Percentiles rank a stretch among this genome's conserved stretches.
Conservation (phyloP, 768 basidiomycete genomes). For the Trametes coccinea region DNA sequence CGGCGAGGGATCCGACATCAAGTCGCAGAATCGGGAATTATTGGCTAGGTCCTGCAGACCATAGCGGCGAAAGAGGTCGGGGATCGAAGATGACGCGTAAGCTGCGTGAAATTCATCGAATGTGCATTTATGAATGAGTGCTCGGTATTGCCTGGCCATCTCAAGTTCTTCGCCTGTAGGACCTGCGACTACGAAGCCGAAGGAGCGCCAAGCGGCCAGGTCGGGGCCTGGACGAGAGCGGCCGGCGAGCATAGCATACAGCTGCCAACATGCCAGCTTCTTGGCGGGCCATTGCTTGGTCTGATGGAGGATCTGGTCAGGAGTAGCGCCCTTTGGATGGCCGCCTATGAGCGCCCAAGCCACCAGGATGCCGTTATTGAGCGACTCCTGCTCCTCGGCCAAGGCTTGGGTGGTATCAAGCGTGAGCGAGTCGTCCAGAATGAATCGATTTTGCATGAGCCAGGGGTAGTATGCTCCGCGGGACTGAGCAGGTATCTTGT, state of each 20-base stretch:
- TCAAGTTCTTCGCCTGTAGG: background rate
- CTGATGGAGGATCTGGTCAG: background rate
- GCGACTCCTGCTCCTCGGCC: too few species aligned
- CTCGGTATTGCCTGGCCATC: slow-evolving; percentile 24
- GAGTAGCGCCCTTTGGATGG: background rate
- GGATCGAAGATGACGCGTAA: slow-evolving; percentile 28
- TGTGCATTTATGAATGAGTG: slow-evolving; percentile 33
- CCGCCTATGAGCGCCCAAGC: slow-evolving; percentile 10
- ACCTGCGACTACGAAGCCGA: slow-evolving; percentile 22
- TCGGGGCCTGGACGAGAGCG: background rate
- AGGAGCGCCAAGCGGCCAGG: background rate
- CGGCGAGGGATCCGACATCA: slow-evolving; percentile 26
- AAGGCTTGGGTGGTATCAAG: background rate
- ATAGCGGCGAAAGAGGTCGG: background rate
- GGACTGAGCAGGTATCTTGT: slow-evolving; percentile 23
- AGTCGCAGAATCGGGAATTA: slow-evolving; percentile 16
- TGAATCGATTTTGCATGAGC: slow-evolving; percentile 37
- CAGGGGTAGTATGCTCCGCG: slow-evolving; percentile 37
- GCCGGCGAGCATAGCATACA: slow-evolving; percentile 3
- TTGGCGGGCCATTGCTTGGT: background rate
- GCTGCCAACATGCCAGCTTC: background rate
- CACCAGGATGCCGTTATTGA: too few species aligned
- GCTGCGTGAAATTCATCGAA: slow-evolving; percentile 38
- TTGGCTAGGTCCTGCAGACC: background rate
- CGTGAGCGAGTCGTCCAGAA: slow-evolving; percentile 27